phyloP scores from a whole-genome alignment of 371 early-diverging fungal genomes.

The Funneliformis caledonium region DNA sequence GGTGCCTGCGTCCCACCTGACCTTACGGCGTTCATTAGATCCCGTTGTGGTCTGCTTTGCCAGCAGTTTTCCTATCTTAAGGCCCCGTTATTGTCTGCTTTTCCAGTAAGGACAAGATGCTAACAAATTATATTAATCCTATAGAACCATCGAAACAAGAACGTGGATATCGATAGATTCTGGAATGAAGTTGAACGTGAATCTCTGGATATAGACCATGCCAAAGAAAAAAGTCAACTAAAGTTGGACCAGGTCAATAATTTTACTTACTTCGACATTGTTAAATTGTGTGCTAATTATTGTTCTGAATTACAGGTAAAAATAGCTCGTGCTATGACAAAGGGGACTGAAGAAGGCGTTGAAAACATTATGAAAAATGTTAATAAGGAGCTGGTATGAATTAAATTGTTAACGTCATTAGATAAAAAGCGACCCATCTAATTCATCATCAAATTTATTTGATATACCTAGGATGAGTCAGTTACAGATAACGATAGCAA shows the following conservation, averaged over 20 bases:
- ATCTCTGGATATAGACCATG: slow-evolving; percentile 28
- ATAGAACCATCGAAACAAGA: slow-evolving; percentile 39
- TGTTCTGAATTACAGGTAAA: slow-evolving; percentile 20
- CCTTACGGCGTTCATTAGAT: slow-evolving; percentile 39
- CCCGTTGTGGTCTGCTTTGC: slow-evolving; percentile 41
- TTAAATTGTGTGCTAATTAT: slow-evolving; percentile 10
- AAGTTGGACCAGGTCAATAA: slow-evolving; percentile 22
- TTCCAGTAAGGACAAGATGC: slow-evolving; percentile 21
- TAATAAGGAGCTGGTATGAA: slow-evolving; percentile 28
- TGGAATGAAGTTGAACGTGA: slow-evolving; percentile 32
- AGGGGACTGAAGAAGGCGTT: slow-evolving; percentile 23
- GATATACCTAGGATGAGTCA: slow-evolving; percentile 3
- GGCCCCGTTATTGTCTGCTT: slow-evolving; percentile 38
- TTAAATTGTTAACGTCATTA: slow-evolving; percentile 15
- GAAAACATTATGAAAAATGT: slow-evolving; percentile 26
- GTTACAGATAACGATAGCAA: neutral
- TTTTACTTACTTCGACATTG: neutral
- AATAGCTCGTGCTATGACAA: neutral
- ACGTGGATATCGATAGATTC: slow-evolving; percentile 31
- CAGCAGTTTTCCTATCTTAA: slow-evolving; percentile 21
- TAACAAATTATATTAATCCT: slow-evolving; percentile 31
- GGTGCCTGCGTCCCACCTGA: slow-evolving; percentile 37
- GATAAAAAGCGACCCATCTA: neutral
- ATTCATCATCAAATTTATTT: slow-evolving; percentile 3
- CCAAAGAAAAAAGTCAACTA: slow-evolving; percentile 25